Percentiles rank a stretch among this genome's conserved stretches.
Conservation (phyloP, 768 basidiomycete species). For the Paxillus involutus region DNA sequence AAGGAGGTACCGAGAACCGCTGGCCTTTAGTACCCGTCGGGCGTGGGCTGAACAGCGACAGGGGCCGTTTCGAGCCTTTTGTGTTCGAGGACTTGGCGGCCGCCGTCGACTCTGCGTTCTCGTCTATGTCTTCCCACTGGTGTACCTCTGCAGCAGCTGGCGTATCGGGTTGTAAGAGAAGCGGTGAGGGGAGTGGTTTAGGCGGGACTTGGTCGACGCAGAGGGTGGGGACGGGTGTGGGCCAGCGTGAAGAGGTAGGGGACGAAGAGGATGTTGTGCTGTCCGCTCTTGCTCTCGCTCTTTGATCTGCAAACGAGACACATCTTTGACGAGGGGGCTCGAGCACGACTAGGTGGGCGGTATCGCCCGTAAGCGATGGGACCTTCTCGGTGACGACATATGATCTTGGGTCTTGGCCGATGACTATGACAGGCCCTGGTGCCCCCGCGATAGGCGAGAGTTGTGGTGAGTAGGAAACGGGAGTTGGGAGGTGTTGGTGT, state of each 20-base stretch:
- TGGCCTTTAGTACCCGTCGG: slow-evolving; percentile 3
- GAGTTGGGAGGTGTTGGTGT: background rate
- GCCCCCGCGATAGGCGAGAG: background rate
- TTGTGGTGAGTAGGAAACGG: background rate
- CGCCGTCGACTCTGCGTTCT: background rate
- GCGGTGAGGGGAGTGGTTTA: background rate
- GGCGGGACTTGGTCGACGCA: background rate
- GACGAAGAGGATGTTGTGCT: background rate
- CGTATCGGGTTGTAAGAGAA: no score
- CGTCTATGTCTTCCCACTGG: background rate
- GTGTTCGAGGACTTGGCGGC: background rate
- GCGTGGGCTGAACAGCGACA: slow-evolving; percentile 14
- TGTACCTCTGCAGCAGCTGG: background rate
- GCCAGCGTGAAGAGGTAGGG: background rate
- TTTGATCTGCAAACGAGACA: slow-evolving; percentile 3
- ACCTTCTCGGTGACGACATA: background rate
- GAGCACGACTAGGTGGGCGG: background rate
- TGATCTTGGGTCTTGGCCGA: slow-evolving; percentile 3
- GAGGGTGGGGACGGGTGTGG: background rate
- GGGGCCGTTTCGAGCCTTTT: background rate
- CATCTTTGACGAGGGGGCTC: background rate
- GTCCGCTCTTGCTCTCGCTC: background rate
- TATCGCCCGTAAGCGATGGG: background rate
- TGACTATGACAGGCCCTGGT: slow-evolving; percentile 10
- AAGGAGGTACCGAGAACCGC: slow-evolving; percentile 20